Conservation (phyloP, 768 basidiomycete genomes). For the Russula sp. region DNA sequence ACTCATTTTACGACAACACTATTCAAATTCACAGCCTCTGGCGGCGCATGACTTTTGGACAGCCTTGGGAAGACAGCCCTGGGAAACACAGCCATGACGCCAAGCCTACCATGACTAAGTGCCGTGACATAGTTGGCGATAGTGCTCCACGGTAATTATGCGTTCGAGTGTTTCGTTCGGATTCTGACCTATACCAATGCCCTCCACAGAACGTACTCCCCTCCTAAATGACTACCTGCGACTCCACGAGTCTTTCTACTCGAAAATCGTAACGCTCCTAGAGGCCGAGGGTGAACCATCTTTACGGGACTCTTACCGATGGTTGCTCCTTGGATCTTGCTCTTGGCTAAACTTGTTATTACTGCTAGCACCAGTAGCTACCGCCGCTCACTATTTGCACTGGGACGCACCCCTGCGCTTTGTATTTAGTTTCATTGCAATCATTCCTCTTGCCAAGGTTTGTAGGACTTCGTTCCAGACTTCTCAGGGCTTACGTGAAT, state of each 20-base stretch:
- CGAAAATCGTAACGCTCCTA: conserved; percentile 38
- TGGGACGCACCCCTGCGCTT: conserved; percentile 80
- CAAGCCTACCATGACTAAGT: background rate
- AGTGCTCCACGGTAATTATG: no score
- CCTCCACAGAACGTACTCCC: conserved; percentile 16
- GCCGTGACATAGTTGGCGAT: no score
- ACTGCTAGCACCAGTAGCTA: conserved; percentile 71
- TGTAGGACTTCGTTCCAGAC: conserved; percentile 11
- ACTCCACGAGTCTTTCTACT: conserved; percentile 36
- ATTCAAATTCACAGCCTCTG: no score
- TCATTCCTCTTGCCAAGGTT: conserved; percentile 84
- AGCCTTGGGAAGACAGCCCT: no score
- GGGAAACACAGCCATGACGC: background rate
- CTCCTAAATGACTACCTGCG: conserved; percentile 28
- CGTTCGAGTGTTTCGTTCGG: background rate
- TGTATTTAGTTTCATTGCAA: conserved; percentile 70
- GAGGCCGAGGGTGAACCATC: conserved; percentile 60
- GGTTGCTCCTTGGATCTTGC: conserved; percentile 59
- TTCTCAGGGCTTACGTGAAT: background rate
- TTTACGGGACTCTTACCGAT: conserved; percentile 50
- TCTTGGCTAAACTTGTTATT: conserved; percentile 74
- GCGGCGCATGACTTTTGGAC: no score
- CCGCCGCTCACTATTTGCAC: conserved; percentile 53
- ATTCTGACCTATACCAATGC: background rate
- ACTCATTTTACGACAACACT: no score